Percentiles rank a stretch among this genome's conserved stretches.
Evolutionary conservation across 257 asterid species (phyloP).

Genomic region (Coffea canephora): DNA sequence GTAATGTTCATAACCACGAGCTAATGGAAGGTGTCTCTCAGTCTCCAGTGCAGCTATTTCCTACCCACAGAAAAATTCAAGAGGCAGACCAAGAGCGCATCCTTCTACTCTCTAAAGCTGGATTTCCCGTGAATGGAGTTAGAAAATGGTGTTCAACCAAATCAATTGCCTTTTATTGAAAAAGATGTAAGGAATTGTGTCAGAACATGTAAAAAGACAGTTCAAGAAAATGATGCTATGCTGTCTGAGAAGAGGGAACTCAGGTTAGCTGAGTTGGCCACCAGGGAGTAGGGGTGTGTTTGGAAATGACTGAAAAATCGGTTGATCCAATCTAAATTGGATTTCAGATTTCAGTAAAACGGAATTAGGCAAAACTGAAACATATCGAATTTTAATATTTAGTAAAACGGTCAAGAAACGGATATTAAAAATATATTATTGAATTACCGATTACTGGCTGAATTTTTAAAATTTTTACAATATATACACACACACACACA

Average conservation of each 20-base stretch:
- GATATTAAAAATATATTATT: too few relatives aligned
- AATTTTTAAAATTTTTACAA: too few relatives aligned
- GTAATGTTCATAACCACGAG: constrained; percentile 72
- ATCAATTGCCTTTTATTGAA: constrained; percentile 63
- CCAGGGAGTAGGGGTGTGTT: too few relatives aligned
- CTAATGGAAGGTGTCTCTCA: constrained; percentile 59
- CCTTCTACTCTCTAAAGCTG: constrained; percentile 65
- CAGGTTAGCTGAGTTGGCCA: too few relatives aligned
- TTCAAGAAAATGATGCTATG: constrained; percentile 53
- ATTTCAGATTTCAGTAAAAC: too few relatives aligned
- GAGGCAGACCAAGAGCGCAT: constrained; percentile 64
- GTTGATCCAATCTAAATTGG: too few relatives aligned
- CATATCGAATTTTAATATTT: too few relatives aligned
- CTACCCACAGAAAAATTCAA: constrained; percentile 61
- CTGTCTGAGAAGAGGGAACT: constrained; percentile 39
- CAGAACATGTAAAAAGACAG: constrained; percentile 53
- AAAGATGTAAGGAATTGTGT: constrained; percentile 70
- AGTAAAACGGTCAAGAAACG: too few relatives aligned
- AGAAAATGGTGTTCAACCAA: constrained; percentile 61
- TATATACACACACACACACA: too few relatives aligned
- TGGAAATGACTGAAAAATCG: too few relatives aligned
- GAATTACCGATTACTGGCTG: too few relatives aligned
- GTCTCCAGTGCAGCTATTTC: constrained; percentile 45
- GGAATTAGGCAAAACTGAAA: too few relatives aligned
- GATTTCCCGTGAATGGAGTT: constrained; percentile 66